Evolutionary conservation across 768 basidiomycete species (phyloP), one percentile per base, ranked within the genome.

Genomic region (Lactarius tabidus): DNA sequence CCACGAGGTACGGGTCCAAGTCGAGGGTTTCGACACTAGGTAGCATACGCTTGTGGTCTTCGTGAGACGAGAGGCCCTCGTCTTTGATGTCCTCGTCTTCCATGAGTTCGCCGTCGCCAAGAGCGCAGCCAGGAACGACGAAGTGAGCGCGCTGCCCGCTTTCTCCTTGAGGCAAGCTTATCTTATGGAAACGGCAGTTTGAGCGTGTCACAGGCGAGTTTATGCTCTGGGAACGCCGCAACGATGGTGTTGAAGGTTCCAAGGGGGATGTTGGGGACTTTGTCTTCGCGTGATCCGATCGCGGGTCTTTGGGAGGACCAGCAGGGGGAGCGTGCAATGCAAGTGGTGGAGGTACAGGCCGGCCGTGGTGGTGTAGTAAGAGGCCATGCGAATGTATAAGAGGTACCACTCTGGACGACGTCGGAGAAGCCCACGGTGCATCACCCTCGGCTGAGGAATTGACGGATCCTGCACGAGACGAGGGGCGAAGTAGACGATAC

Each of bases 41-140:
- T 38, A 85, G 75, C 71, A 85, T 79, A 23, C 78, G 76, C 17
- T 61, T 61, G 57, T 79, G 78, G 56, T 87, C 85, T 28, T 83
- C 81, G 26, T 75, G 69, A 17, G 79, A 81, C 9, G 85, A 85
- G 68, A 80, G 77, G 3, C 87, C 87, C 62, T 84, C 80, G 68
- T 90, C 87, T 63, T 78, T 72, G 52, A 89, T 88, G 18, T 83
- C 78, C 67, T 87, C 81, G n/a, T 75, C 69, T 35, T 79, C 72
- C 76, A 89, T 87, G 57, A 88, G 72, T 65, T 84, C 80, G 41
- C 70, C 69, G 69, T 89, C 80, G 35, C 79, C 80, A 48, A 90
- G 79, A 8, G 87, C 83, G 68, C 88, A 90, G 1, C 86, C 86
- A 0, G 88, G 88, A 6, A 88, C 85, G 35, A 88, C 79, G 74